Base-by-base conservation (phyloP, 371 early-diverging fungal genomes). In the Rhizopus delemar region DNA sequence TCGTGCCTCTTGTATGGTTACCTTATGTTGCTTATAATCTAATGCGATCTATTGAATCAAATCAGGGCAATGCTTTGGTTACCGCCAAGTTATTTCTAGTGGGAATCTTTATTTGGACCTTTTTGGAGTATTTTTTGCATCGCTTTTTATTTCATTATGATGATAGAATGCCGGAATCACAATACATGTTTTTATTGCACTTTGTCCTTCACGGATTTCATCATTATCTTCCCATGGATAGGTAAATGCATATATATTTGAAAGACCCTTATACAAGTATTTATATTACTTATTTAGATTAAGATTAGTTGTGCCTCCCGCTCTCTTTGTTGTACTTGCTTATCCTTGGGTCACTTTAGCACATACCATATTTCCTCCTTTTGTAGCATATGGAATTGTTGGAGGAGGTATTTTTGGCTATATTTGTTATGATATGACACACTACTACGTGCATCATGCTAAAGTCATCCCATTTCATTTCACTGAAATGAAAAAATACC, bases 191-290 rank as follows among this genome's bases (percentile, higher is more conserved):
- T 56, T 46, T 83, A 12, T 65, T 86, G 3, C 97, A 97, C 68
- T 97, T 97, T 65, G 65, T 90, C 57, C 72, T 96, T 13, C 97
- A 97, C 65, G 97, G 97, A 38, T 89, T 97, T 34, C 97, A 97
- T 76, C 97, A 97, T 75, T 95, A 87, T 69, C 66, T 97, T 53
- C 97, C 97, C 2, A 96, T 96, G 95, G 97, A 97, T 68, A 84
- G 86, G 89, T 90, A 76, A 56, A 75, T 49, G 39, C 3, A 11
- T 38, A 5, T 11, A 38, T 48, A 28, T 7, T 2, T 48, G 8
- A 36, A 35, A 34, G 39, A 41, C 29, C 38, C 11, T 22, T 5
- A 36, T 46, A 45, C 15, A 22, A 32, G 35, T 34, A 15, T 56
- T 2, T 9, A 8, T 22, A 12, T 12, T 43, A 15, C 32, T 28